These are phyloP conservation scores for Hypomyces rosellus DNA, from an alignment of 2,329 filamentous ascomycete species.

Conservation along the genomic window DNA sequence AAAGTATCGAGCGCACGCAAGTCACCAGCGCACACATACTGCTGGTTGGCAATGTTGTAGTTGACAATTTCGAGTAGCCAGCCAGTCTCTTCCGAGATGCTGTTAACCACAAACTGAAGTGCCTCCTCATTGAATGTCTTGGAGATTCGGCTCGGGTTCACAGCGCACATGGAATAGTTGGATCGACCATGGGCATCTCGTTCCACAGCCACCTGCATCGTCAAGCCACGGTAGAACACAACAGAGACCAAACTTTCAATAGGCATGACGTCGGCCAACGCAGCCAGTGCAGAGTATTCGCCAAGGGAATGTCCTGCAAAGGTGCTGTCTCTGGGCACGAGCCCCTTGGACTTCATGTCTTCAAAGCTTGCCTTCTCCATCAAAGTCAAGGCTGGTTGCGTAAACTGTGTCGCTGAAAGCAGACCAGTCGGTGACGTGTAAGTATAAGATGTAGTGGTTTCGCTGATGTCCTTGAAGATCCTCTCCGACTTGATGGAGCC, in stretches of 20 bases:
- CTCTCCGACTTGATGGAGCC: constrained; percentile 95
- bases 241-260: constrained; percentile 97
- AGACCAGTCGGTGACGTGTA: constrained; percentile 93
- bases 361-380: constrained; percentile 99
- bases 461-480: constrained; percentile 97
- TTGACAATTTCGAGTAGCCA: constrained; percentile 99
- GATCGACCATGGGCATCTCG: constrained; percentile 87
- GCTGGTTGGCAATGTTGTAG: constrained; percentile 75
- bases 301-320: constrained; percentile 97
- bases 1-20: constrained; percentile 65
- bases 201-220: constrained; percentile 98
- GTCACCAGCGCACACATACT: constrained; percentile 67
- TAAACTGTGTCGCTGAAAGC: constrained; percentile 96
- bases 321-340: constrained; percentile 92
- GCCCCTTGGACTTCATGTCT: constrained; percentile 95
- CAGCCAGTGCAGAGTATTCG: constrained; percentile 95
- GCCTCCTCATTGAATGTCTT: constrained; percentile 99
- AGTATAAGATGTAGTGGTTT: constrained; percentile 90
- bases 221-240: constrained; percentile 97
- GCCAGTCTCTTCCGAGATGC: constrained; percentile 84
- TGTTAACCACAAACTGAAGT: constrained; percentile 92
- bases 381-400: constrained; percentile 89
- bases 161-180: constrained; percentile 99
- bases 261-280: constrained; percentile 97
- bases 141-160: constrained; percentile 96